Base-by-base conservation (phyloP, 2,329 filamentous ascomycete genomes). In the Fusarium sp. region DNA sequence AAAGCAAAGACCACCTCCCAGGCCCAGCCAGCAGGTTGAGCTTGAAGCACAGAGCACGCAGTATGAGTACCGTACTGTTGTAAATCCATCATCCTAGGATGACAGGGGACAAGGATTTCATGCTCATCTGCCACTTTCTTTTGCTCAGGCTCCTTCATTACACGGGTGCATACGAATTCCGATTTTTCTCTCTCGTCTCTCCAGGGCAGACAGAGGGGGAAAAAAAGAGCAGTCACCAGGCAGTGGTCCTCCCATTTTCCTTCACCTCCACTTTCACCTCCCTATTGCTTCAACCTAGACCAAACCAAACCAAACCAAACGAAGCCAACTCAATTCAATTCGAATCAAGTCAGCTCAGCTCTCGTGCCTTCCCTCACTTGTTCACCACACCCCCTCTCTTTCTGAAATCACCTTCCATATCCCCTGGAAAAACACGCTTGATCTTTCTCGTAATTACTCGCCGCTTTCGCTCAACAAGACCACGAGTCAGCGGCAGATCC, bases 401-500 rank as follows among this genome's bases (percentile, higher is more conserved):
- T 60, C 52, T 46, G 54, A 66, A 41, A 57, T 49, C 44, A 57
- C 37, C 25, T 64, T 44, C 22, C 59, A 20, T 64, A 37, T 44
- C 62, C 63, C 56, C 59, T 56, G 57, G 58, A 61, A 51, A 37
- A 51, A 30, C 32, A 45, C 58, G 58, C 66, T 64, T 66, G 45
- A 49, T 57, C 60, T 61, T 70, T 65, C 68, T 71, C 69, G 57
- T 71, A 75, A 74, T 71, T 74, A 52, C 71, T 71, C 67, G 74
- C 72, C 73, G 74, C 70, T 75, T 76, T 74, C 72, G 74, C 74
- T 71, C 68, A 59, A 59, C 9, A 37, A 44, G 52, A 62, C 60
- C 67, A 69, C 74, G 75, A 77, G 75, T 77, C 76, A 78, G 76
- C 74, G 74, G 74, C 73, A 75, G 70, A 76, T 73, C 73, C 76